A percentile compares a stretch with the other conserved stretches of the same genome.
phyloP scores from a whole-genome alignment of 2,329 filamentous ascomycete species.

The Herpotrichia juniperi region DNA sequence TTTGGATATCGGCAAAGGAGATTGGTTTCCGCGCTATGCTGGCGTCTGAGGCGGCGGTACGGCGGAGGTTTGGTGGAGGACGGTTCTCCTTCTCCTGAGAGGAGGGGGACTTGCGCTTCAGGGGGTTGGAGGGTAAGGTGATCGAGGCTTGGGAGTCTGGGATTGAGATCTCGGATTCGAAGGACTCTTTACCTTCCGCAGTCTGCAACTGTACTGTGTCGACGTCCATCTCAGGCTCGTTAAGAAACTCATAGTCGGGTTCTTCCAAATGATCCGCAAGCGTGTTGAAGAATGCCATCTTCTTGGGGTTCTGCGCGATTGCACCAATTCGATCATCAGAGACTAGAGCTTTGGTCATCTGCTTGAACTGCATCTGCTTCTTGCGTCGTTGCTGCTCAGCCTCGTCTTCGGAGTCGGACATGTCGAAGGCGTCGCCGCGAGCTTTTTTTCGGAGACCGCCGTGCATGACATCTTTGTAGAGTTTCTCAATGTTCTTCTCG shows the following conservation, averaged over 20 bases:
- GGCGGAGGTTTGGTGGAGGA: slow-evolving; percentile 66
- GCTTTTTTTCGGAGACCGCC: slow-evolving; percentile 85
- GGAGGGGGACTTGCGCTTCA: slow-evolving; percentile 52
- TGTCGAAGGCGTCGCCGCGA: slow-evolving; percentile 68
- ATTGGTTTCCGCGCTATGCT: slow-evolving; percentile 67
- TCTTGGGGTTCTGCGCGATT: slow-evolving; percentile 87
- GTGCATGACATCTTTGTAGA: slow-evolving; percentile 91
- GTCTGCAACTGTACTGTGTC: slow-evolving; percentile 30
- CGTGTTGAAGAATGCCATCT: slow-evolving; percentile 85
- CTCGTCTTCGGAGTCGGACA: slow-evolving; percentile 91
- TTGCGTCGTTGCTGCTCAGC: slow-evolving; percentile 76
- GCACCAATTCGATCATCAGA: slow-evolving; percentile 89
- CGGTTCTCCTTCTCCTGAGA: slow-evolving; percentile 47
- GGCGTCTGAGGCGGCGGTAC: slow-evolving; percentile 61
- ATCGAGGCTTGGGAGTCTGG: slow-evolving; percentile 47
- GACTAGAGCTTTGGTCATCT: slow-evolving; percentile 88
- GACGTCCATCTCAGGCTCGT: slow-evolving; percentile 51
- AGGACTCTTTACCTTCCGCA: slow-evolving; percentile 15
- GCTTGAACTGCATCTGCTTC: slow-evolving; percentile 86
- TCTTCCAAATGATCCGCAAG: slow-evolving; percentile 79
- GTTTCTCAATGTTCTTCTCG: slow-evolving; percentile 85
- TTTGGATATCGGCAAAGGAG: slow-evolving; percentile 79
- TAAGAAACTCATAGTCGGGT: slow-evolving; percentile 77
- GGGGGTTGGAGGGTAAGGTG: slow-evolving; percentile 27
- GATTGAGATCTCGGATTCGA: slow-evolving; percentile 27